Base-by-base conservation (phyloP, 2,329 filamentous ascomycete genomes). In the Cladosporium sp. region DNA sequence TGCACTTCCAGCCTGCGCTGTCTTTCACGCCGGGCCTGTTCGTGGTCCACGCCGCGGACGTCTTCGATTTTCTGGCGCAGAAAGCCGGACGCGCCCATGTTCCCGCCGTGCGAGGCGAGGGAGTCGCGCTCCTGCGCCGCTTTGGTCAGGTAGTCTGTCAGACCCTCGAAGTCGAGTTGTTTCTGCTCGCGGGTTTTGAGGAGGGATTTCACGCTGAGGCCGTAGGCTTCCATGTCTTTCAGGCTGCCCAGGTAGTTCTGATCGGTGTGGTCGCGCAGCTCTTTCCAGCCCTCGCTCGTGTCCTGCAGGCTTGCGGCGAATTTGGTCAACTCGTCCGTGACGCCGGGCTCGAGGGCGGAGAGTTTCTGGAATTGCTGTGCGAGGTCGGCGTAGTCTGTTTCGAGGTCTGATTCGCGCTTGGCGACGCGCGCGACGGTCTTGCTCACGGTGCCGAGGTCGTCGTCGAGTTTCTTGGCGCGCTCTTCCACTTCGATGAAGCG, bases 171-270 rank as follows among this genome's bases (percentile, higher is more conserved):
- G 73, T 99, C 93, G 52, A 99, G 85, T 68, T 99, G 93, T 68
- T 99, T 99, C 73, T 95, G 90, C 73, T 99, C 93, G 30, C 93
- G 85, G 1, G 89, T 89, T 69, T 95, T 95, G 56, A 99, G 83
- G 4, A 99, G 83, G 19, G 83, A 79, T 70, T 95, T 95, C 41
- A 97, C 76, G 0, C 90, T 86, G n/a, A 81, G 74, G 58, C 90
- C 92, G 70, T 97, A 99, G 20, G 90, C 86, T 62, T 95, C 88
- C 91, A 97, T 96, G 71, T 99, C 93, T 44, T 90, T 84, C 47
- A 99, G 77, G 50, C 86, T 92, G 58, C 89, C 89, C 1, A 99
- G 82, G 66, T 99, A 99, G 69, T 96, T 90, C 63, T 95, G 90
- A 66, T 99, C 93, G 0, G 92, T 97, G 62, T 90, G 80, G 55